Percentiles rank a stretch among this genome's conserved stretches.
phyloP scores from a whole-genome alignment of 2,329 filamentous ascomycete genomes.

The Coniochaeta hoffmannii region DNA sequence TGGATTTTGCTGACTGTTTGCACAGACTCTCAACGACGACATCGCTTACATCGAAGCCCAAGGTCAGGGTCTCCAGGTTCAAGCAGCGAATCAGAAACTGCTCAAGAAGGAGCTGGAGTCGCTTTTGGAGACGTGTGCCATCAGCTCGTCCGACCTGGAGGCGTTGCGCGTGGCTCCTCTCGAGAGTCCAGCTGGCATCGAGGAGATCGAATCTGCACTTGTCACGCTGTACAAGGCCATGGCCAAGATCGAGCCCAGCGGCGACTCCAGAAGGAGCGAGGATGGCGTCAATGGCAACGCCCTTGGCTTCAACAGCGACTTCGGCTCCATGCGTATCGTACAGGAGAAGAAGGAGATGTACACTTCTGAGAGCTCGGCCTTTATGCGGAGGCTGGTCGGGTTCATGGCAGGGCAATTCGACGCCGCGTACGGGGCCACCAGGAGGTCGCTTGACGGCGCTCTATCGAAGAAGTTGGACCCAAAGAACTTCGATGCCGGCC shows the following conservation, averaged over 20 bases:
- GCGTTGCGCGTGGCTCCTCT: constrained; percentile 68
- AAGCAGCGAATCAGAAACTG: constrained; percentile 93
- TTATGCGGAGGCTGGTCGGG: constrained; percentile 71
- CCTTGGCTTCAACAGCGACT: constrained; percentile 59
- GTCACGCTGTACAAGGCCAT: constrained; percentile 86
- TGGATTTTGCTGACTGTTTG: constrained; percentile 14
- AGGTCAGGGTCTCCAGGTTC: constrained; percentile 91
- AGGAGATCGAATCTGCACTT: constrained; percentile 69
- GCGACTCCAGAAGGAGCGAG: constrained; percentile 39
- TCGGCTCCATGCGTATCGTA: constrained; percentile 85
- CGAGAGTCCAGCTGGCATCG: constrained; percentile 61
- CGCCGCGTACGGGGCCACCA: constrained; percentile 63
- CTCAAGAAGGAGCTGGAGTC: constrained; percentile 84
- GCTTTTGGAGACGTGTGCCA: constrained; percentile 84
- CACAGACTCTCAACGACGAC: constrained; percentile 83
- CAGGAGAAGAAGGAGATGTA: constrained; percentile 94
- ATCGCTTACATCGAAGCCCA: constrained; percentile 97
- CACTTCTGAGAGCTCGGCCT: constrained; percentile 63
- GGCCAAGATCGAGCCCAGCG: constrained; percentile 77
- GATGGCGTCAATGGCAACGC: constrained; percentile 39
- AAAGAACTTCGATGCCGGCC: constrained; percentile 61
- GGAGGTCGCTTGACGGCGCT: constrained; percentile 53
- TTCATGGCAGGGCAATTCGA: constrained; percentile 80
- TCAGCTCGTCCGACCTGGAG: constrained; percentile 68
- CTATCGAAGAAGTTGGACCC: constrained; percentile 62